These are phyloP conservation scores for Aurinia saxatilis DNA, from an alignment of 345 rosid genomes.

Conservation along the genomic window DNA sequence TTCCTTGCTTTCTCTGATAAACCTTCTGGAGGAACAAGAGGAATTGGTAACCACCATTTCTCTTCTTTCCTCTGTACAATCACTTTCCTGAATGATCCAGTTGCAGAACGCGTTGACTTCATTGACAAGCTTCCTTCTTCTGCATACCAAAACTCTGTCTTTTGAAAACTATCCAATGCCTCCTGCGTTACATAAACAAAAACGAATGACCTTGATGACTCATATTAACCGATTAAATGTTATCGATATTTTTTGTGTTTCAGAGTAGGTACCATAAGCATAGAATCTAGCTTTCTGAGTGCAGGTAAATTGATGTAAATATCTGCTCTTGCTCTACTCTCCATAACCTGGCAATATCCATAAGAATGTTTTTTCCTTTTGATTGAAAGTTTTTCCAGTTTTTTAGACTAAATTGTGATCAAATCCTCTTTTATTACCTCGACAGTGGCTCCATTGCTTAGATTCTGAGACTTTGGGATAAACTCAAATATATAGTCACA, in stretches of 20 bases:
- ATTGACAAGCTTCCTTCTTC: slow-evolving; percentile 68
- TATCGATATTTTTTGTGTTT: neutral
- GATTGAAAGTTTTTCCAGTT: neutral
- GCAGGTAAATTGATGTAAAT: slow-evolving; percentile 86
- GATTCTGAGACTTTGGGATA: slow-evolving; percentile 46
- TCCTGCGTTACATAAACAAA: slow-evolving; percentile 41
- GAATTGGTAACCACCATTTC: slow-evolving; percentile 94
- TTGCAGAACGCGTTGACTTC: slow-evolving; percentile 42
- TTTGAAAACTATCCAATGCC: slow-evolving; percentile 62
- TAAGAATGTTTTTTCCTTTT: neutral
- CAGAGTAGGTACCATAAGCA: slow-evolving; percentile 59
- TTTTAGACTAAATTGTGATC: neutral
- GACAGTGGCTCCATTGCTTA: slow-evolving; percentile 48
- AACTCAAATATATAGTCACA: slow-evolving; percentile 75
- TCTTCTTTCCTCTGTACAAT: slow-evolving; percentile 68
- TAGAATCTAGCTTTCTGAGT: slow-evolving; percentile 68
- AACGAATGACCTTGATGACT: neutral
- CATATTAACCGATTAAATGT: neutral
- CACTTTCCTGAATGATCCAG: slow-evolving; percentile 61
- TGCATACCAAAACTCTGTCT: slow-evolving; percentile 86
- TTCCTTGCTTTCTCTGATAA: slow-evolving; percentile 72
- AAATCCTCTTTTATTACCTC: slow-evolving; percentile 39
- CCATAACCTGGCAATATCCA: slow-evolving; percentile 49
- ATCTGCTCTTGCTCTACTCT: slow-evolving; percentile 64
- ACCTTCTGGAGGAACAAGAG: slow-evolving; percentile 62